These are phyloP conservation scores for Phaeolepiota aurea DNA, from an alignment of 768 basidiomycete genomes.

Conservation along the genomic window DNA sequence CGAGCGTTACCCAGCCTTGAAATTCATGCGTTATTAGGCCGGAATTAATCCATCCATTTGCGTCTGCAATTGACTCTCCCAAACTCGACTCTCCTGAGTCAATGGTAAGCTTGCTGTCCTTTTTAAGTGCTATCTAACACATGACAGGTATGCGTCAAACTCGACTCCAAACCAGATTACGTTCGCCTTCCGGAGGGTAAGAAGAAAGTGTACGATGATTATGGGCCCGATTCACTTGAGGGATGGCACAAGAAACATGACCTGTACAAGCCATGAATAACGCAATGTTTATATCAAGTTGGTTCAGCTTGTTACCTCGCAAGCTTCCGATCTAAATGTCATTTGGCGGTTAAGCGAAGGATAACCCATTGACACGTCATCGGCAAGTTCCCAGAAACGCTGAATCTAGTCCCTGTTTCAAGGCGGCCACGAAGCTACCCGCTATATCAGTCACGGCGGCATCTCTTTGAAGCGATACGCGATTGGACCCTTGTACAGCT, in stretches of 20 bases:
- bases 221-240: conserved; percentile 40
- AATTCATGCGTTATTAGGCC: conserved; percentile 31
- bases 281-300: no score
- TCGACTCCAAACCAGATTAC: conserved; percentile 46
- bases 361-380: no score
- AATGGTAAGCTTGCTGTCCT: conserved; percentile 28
- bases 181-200: conserved; percentile 55
- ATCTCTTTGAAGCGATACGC: background rate
- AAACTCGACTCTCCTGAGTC: conserved; percentile 41
- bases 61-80: conserved; percentile 56
- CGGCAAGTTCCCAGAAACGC: no score
- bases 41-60: conserved; percentile 58
- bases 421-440: no score
- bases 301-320: no score
- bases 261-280: conserved; percentile 23
- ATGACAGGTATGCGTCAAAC: conserved; percentile 35
- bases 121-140: conserved; percentile 1
- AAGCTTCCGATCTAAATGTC: no score
- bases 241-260: conserved; percentile 50
- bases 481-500: background rate
- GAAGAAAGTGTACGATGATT: conserved; percentile 37
- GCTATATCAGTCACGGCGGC: no score
- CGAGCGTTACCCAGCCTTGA: no score
- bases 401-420: no score
- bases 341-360: no score